Evolutionary conservation across 2,329 filamentous ascomycete species (phyloP).

Genomic region (Arthrobotrys sinensis): DNA sequence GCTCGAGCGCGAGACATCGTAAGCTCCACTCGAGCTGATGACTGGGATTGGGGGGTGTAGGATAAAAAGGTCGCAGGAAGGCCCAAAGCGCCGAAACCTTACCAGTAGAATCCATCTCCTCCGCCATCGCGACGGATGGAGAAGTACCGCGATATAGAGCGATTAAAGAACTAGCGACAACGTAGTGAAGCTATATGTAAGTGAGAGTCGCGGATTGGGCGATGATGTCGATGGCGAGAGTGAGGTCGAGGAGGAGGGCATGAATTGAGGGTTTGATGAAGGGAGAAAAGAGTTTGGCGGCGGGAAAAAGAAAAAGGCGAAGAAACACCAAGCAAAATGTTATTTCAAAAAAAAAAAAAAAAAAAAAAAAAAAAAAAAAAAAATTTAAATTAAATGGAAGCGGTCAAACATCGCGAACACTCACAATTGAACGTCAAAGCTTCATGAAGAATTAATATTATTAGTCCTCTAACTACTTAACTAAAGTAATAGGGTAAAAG

Average conservation of each 20-base stretch:
- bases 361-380: neutral
- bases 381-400: neutral
- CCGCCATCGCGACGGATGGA: conserved; percentile 26
- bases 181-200: neutral
- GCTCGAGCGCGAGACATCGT: neutral
- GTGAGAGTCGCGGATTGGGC: too few species aligned
- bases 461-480: conserved; percentile 14
- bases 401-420: neutral
- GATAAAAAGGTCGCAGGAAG: neutral
- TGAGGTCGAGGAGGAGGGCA: neutral
- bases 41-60: neutral
- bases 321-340: too few species aligned
- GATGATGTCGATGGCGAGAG: neutral
- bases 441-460: conserved; percentile 44
- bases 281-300: conserved; percentile 2
- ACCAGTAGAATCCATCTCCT: conserved; percentile 14
- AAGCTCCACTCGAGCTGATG: conserved; percentile 3
- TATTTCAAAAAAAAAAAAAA: neutral
- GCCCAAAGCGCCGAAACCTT: neutral
- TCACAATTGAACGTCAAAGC: neutral
- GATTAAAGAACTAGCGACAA: neutral
- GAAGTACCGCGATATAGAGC: neutral
- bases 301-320: conserved; percentile 4
- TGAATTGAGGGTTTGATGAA: conserved; percentile 13
- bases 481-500: neutral